These are phyloP conservation scores for Madurella fahalii DNA, from an alignment of 2,329 filamentous ascomycete species.

Conservation along the genomic window DNA sequence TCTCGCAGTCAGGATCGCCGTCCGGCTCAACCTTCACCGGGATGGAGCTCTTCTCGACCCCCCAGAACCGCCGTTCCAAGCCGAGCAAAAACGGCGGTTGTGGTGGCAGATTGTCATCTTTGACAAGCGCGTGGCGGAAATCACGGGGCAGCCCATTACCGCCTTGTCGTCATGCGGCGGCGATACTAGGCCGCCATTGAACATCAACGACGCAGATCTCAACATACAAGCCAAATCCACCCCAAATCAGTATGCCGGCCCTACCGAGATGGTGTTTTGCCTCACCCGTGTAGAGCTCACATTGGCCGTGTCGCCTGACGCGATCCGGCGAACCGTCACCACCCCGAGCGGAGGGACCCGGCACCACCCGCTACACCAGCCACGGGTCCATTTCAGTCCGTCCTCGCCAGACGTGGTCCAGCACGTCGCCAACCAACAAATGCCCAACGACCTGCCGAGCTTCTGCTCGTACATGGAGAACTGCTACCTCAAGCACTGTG, in stretches of 20 bases:
- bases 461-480: constrained; percentile 54
- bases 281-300: constrained; percentile 55
- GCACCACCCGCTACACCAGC: constrained; percentile 22
- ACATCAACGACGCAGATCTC: constrained; percentile 59
- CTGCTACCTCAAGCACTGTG: constrained; percentile 53
- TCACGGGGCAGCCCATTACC: constrained; percentile 56
- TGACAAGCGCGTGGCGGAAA: constrained; percentile 65
- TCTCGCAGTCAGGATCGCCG: constrained; percentile 62
- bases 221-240: constrained; percentile 53
- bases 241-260: constrained; percentile 45
- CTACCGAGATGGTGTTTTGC: constrained; percentile 59
- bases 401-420: constrained; percentile 42
- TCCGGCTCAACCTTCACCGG: constrained; percentile 64
- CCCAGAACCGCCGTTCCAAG: constrained; percentile 52
- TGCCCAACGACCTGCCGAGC: constrained; percentile 49
- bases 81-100: constrained; percentile 65
- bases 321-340: constrained; percentile 23
- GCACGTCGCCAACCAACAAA: constrained; percentile 48
- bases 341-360: constrained; percentile 26
- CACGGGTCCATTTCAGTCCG: constrained; percentile 31
- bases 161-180: constrained; percentile 48
- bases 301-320: constrained; percentile 49
- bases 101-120: constrained; percentile 71
- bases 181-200: constrained; percentile 55
- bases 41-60: constrained; percentile 50